Conservation (phyloP, 805 yeast genomes). For the Yamadazyma endophytica region DNA sequence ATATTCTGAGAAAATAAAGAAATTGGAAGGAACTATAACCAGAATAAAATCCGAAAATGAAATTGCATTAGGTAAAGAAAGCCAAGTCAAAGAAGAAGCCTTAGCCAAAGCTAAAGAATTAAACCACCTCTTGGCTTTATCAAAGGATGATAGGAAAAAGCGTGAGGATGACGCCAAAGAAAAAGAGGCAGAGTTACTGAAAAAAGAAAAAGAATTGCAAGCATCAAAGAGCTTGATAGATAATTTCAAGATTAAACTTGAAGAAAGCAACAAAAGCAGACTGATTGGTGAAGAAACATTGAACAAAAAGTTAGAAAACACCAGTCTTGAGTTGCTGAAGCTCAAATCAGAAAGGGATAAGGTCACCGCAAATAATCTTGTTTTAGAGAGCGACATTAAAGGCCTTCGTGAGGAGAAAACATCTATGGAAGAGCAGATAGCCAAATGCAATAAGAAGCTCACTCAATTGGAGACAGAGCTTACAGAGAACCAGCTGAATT, state of each 20-base stretch:
- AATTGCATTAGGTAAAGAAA: conserved; percentile 3
- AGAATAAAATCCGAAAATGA: conserved; percentile 12
- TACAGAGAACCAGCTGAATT: too few relatives aligned
- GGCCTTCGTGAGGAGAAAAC: neutral
- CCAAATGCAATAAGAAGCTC: neutral
- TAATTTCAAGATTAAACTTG: too few relatives aligned
- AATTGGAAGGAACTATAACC: conserved; percentile 33
- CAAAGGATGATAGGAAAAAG: conserved; percentile 1
- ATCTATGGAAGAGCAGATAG: neutral
- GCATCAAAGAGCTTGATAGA: neutral
- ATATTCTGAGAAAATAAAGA: conserved; percentile 42
- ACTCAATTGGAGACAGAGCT: too few relatives aligned
- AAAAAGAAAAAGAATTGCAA: conserved; percentile 1
- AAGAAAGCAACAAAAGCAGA: too few relatives aligned
- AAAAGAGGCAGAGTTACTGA: neutral
- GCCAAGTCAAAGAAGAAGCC: conserved; percentile 2
- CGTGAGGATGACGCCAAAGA: neutral
- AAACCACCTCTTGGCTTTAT: neutral
- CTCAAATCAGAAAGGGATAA: neutral
- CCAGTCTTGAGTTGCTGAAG: too few relatives aligned
- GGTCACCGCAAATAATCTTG: neutral
- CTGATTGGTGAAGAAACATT: too few relatives aligned
- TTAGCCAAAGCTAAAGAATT: neutral
- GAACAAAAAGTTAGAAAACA: too few relatives aligned
- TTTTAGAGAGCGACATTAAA: neutral